Base-by-base conservation (phyloP, 2,329 filamentous ascomycete species). In the Stachybotrys chlorohalonatus region DNA sequence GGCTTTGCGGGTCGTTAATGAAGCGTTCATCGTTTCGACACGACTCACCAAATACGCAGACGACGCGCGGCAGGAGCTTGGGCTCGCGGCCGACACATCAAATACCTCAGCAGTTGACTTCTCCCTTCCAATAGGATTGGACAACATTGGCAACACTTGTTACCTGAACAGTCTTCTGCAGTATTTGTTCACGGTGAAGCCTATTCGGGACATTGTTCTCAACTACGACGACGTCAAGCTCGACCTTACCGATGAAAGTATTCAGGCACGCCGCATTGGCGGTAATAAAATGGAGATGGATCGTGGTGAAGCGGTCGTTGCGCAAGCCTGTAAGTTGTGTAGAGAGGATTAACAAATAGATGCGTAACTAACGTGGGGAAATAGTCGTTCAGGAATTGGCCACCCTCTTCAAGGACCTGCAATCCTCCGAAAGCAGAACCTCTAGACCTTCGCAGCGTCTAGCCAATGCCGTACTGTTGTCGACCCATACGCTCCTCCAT, bases 101-200 rank as follows among this genome's bases (percentile, higher is more conserved):
- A 42, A 42, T 5, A 2, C 36, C 36, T 9, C 48, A 47, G 53
- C 63, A 3, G 64, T 66, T 13, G 64, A 75, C 54, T 63, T 72
- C 50, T 75, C 81, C 32, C 84, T 89, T 69, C 94, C 94, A 0
- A 89, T 95, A 24, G 94, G 94, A 0, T 79, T 97, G 6, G 82
- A 85, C 59, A 99, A 97, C 62, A 95, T 97, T 55, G 92, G 94
- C 56, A 99, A 99, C 65, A 99, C 95, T 0, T 99, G 94, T 69
- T 99, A 99, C 64, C 79, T 99, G 54, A 99, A 99, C 75, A 97
- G 93, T 71, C 81, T 99, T 51, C 77, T 99, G 9, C 94, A 99
- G 64, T 97, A 95, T 66, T 87, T 96, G 60, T 96, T 95, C 68
- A 95, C 92, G 0, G 83, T 97, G 54, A 86, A 85, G 57, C 85